These are phyloP conservation scores for Picochlorum sp. DNA, from an alignment of 139 green algal species.

Conservation along the genomic window DNA sequence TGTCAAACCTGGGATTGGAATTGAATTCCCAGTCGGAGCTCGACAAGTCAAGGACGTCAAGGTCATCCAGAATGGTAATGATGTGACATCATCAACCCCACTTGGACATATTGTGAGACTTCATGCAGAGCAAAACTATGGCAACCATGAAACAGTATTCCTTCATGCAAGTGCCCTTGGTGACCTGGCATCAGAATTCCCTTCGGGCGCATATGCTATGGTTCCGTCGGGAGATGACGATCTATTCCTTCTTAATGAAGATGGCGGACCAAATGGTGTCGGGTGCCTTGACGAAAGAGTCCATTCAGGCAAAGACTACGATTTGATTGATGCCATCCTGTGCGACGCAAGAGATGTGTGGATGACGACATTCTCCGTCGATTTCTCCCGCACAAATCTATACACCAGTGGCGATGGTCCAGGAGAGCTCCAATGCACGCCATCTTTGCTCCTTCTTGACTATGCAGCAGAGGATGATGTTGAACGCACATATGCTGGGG, in stretches of 20 bases:
- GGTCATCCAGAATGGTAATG: background rate
- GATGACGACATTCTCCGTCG: conserved; percentile 1
- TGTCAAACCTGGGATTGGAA: background rate
- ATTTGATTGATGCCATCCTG: background rate
- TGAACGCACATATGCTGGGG: background rate
- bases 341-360: conserved; percentile 1
- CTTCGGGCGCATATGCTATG: background rate
- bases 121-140: conserved; percentile 4
- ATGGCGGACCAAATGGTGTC: background rate
- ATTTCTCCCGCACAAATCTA: conserved; percentile 1
- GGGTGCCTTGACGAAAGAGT: background rate
- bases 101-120: conserved; percentile 3
- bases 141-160: conserved; percentile 2
- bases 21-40: background rate
- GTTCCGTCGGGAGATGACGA: background rate
- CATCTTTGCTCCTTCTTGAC: background rate
- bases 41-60: background rate
- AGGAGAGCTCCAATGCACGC: conserved; percentile 2
- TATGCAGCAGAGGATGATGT: background rate
- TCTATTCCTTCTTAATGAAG: background rate
- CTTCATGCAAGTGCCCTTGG: background rate
- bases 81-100: background rate
- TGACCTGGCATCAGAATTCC: background rate
- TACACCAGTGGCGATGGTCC: background rate
- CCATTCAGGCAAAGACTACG: background rate